Conservation (phyloP, 768 basidiomycete genomes). For the Lentinula sp. region DNA sequence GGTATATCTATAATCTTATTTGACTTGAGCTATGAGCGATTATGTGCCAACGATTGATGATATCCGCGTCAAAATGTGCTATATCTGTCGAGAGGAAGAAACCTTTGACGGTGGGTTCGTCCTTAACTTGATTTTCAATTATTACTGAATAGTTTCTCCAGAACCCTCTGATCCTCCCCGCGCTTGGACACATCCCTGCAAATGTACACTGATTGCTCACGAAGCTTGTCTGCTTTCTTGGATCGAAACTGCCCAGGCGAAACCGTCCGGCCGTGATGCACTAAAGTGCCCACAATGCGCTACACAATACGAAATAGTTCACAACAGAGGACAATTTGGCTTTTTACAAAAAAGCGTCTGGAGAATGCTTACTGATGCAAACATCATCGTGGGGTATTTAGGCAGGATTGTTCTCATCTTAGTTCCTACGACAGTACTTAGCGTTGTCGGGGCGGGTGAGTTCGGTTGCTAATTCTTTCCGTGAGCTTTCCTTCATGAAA, state of each 20-base stretch:
- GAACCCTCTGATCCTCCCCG: slow-evolving; percentile 36
- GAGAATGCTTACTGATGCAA: background rate
- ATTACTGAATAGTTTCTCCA: slow-evolving; percentile 21
- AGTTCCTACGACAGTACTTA: background rate
- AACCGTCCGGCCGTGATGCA: slow-evolving; percentile 45
- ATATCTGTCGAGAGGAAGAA: slow-evolving; percentile 77
- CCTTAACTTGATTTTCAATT: slow-evolving; percentile 1
- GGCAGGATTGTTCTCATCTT: slow-evolving; percentile 37
- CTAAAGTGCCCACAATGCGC: slow-evolving; percentile 80
- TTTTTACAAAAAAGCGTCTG: background rate
- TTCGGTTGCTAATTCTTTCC: slow-evolving; percentile 5
- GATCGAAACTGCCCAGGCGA: slow-evolving; percentile 66
- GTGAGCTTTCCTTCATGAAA: background rate
- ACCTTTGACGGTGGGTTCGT: slow-evolving; percentile 33
- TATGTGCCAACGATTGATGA: slow-evolving; percentile 10
- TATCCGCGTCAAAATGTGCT: slow-evolving; percentile 59
- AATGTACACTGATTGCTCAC: slow-evolving; percentile 75
- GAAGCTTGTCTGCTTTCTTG: slow-evolving; percentile 74
- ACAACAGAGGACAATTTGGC: slow-evolving; percentile 21
- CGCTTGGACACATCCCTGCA: slow-evolving; percentile 76
- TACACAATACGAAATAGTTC: slow-evolving; percentile 49
- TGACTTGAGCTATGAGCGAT: slow-evolving; percentile 4
- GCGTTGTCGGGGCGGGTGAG: slow-evolving; percentile 57
- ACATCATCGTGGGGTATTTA: background rate
- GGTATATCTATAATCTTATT: background rate